Conservation (phyloP, 352 stramenopile genomes). For the Phytophthora lateralis region DNA sequence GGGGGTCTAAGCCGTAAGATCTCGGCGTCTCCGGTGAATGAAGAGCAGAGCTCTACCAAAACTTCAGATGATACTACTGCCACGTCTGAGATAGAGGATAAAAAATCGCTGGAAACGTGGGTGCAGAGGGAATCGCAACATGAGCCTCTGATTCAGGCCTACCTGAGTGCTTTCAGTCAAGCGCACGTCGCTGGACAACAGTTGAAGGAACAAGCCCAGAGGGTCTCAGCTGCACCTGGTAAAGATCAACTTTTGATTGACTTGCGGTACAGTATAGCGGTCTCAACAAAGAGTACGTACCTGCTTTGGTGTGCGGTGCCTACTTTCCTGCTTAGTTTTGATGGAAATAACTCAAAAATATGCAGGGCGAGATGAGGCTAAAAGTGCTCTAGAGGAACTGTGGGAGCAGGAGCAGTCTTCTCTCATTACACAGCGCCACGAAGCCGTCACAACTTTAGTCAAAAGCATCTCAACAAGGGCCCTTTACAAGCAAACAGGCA, state of each 20-base stretch:
- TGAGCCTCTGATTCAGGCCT: slow-evolving; percentile 16
- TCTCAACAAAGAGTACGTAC: slow-evolving; percentile 44
- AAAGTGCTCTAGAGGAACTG: slow-evolving; percentile 28
- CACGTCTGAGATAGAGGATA: slow-evolving; percentile 5
- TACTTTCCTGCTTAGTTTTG: background rate
- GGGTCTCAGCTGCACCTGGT: slow-evolving; percentile 10
- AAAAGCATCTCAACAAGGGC: slow-evolving; percentile 44
- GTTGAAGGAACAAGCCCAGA: slow-evolving; percentile 15
- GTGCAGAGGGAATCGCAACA: slow-evolving; percentile 8
- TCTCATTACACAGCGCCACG: slow-evolving; percentile 33
- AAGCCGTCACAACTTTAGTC: slow-evolving; percentile 36
- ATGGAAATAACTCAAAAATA: background rate
- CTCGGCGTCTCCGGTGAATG: background rate
- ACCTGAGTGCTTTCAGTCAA: slow-evolving; percentile 21
- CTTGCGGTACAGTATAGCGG: slow-evolving; percentile 39
- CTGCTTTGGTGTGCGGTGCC: background rate
- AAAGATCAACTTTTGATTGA: slow-evolving; percentile 37
- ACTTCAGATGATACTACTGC: background rate
- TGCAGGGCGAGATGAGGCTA: slow-evolving; percentile 43
- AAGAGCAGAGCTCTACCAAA: background rate
- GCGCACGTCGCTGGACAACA: slow-evolving; percentile 4
- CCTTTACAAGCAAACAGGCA: slow-evolving; percentile 44
- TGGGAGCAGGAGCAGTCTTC: slow-evolving; percentile 42
- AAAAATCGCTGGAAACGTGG: slow-evolving; percentile 17
- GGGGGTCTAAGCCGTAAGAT: background rate